Evolutionary conservation across 1,284 basidiomycete genomes (phyloP).

Genomic region (Microbotryum violaceum): DNA sequence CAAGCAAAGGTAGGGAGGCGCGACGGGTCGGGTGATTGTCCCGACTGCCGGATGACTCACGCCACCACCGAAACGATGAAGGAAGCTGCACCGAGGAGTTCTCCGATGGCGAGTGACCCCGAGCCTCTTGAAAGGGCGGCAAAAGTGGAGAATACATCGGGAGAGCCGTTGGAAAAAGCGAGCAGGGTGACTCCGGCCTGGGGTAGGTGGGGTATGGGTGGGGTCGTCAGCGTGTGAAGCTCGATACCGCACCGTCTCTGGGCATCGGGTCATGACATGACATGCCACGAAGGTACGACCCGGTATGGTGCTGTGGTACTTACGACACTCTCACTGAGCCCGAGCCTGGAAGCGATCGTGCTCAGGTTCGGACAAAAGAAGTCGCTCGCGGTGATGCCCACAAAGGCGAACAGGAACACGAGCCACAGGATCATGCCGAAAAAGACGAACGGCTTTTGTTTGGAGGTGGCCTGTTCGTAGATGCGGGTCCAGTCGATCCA

Average conservation of each 20-base stretch:
- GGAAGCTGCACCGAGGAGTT: conserved; percentile 86
- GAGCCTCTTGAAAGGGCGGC: conserved; percentile 80
- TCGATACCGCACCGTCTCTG: too few species aligned
- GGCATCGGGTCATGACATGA: neutral
- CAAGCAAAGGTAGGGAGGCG: neutral
- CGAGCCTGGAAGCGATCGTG: conserved; percentile 70
- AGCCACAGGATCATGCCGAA: conserved; percentile 63
- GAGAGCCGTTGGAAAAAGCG: conserved; percentile 87
- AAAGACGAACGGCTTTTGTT: conserved; percentile 53
- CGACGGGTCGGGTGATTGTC: too few species aligned
- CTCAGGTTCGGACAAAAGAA: conserved; percentile 90
- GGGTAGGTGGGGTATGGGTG: neutral
- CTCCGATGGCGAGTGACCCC: conserved; percentile 84
- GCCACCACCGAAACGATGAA: conserved; percentile 93
- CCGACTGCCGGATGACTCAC: neutral
- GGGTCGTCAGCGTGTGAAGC: too few species aligned
- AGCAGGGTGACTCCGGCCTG: conserved; percentile 77
- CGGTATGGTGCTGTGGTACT: conserved; percentile 5
- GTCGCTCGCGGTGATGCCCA: conserved; percentile 86
- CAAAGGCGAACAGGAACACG: conserved; percentile 68
- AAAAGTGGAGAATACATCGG: conserved; percentile 89
- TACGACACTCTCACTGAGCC: conserved; percentile 75
- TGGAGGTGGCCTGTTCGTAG: neutral
- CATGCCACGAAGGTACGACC: neutral
- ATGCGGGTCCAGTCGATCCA: conserved; percentile 22